Conservation (phyloP, 257 asterid genomes). For the Plantago ovata region DNA sequence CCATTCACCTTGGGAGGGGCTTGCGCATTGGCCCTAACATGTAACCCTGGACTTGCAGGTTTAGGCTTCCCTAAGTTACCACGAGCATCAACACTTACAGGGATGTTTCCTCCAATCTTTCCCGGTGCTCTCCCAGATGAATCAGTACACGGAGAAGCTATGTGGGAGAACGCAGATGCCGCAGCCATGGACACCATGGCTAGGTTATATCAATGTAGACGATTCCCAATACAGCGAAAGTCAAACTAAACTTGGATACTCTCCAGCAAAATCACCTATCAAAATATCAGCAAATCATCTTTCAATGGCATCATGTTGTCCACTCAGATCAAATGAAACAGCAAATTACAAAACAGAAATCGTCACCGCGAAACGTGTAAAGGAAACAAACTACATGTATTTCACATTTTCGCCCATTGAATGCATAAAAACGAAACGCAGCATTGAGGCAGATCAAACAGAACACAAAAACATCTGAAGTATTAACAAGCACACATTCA, state of each 20-base stretch:
- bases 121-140: slow-evolving; percentile 60
- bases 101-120: slow-evolving; percentile 49
- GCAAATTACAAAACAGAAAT: too few relatives aligned
- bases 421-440: too few relatives aligned
- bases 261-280: too few relatives aligned
- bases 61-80: slow-evolving; percentile 54
- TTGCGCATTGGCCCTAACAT: slow-evolving; percentile 76
- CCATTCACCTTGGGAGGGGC: slow-evolving; percentile 94
- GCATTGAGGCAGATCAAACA: background rate
- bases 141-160: slow-evolving; percentile 55
- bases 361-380: too few relatives aligned
- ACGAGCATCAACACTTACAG: slow-evolving; percentile 58
- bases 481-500: background rate
- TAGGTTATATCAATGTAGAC: slow-evolving; percentile 16
- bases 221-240: background rate
- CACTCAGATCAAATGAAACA: too few relatives aligned
- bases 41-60: slow-evolving; percentile 60
- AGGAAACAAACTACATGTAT: too few relatives aligned
- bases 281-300: too few relatives aligned
- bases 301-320: too few relatives aligned
- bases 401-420: too few relatives aligned
- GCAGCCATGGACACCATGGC: slow-evolving; percentile 84
- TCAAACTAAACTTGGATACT: background rate
- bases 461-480: background rate
- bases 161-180: slow-evolving; percentile 61